Base-by-base conservation (phyloP, 495 filamentous ascomycete species). In the Amphirosellinia nigrospora region DNA sequence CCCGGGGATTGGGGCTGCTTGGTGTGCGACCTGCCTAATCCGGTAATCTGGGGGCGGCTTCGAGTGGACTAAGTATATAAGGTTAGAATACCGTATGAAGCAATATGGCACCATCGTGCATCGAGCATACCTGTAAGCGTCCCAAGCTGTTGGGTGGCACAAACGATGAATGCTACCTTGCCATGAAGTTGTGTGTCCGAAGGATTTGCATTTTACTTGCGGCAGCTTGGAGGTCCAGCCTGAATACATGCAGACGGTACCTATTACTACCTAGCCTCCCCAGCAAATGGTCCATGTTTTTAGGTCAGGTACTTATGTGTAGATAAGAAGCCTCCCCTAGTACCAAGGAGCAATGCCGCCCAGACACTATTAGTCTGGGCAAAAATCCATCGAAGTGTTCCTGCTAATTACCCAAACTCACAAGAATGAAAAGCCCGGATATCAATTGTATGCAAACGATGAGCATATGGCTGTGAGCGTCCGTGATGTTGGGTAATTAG, bases 121-220 rank as follows among this genome's bases (percentile, higher is more conserved):
- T 15, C 61, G 61, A 52, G 43, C 45, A 50, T 64, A n/a, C n/a
- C n/a, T n/a, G n/a, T n/a, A 52, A 64, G 61, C 45, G 61, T 64
- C 36, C 61, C 61, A 15, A 19, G 61, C 61, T 8, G 61, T 26
- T 64, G 61, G 61, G 41, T 26, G 38, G 11, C 2, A 38, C 23
- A 8, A 52, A 43, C 19, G 26, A 7, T 19, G 11, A 64, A 64
- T 64, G 30, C 43, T 48, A 64, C 61, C 45, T 19, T 50, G 38
- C 36, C 59, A 45, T 30, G 36, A 30, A 61, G n/a, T 4, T 39
- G 38, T 15, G 10, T 26, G n/a, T 43, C 32, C 39, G 16, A 36
- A 19, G 30, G 15, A 21, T 19, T 58, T 36, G 55, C 2, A 10
- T 36, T 34, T 58, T 3, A 36, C 34, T 36, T n/a, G n/a, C n/a